These are phyloP conservation scores for Ilex aquifolium DNA, from an alignment of 257 asterid genomes.

Conservation along the genomic window DNA sequence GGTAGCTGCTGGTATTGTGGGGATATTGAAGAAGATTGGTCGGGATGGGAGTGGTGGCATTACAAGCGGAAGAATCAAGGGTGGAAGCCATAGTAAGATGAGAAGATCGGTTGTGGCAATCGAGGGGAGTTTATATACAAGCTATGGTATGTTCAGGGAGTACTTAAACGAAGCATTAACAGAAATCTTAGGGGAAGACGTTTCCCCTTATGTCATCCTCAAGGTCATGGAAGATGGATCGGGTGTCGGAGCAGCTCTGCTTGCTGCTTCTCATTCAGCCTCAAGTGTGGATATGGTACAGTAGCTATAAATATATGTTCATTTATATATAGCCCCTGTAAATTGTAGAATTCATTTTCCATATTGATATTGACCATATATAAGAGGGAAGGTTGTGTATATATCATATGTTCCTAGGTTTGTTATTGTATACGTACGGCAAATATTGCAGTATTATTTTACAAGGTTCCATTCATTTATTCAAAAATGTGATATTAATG, in stretches of 20 bases:
- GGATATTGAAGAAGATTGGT: slow-evolving; percentile 83
- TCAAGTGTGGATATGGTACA: slow-evolving; percentile 28
- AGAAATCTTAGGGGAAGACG: slow-evolving; percentile 62
- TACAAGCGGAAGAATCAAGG: slow-evolving; percentile 33
- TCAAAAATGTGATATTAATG: no score
- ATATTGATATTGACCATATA: neutral
- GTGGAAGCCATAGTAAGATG: slow-evolving; percentile 28
- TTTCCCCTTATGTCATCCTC: slow-evolving; percentile 51
- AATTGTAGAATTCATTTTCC: slow-evolving; percentile 29
- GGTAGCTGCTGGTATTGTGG: slow-evolving; percentile 93
- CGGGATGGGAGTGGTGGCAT: slow-evolving; percentile 66
- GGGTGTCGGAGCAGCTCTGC: slow-evolving; percentile 81
- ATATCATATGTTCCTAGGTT: neutral
- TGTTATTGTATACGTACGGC: neutral
- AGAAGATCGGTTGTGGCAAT: slow-evolving; percentile 74
- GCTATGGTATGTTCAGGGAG: slow-evolving; percentile 61
- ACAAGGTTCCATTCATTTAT: no score
- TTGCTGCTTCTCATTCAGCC: slow-evolving; percentile 71
- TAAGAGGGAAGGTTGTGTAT: neutral
- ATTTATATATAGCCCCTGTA: slow-evolving; percentile 37
- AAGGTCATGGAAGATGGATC: slow-evolving; percentile 69
- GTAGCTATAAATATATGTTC: slow-evolving; percentile 32
- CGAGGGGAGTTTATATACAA: slow-evolving; percentile 69
- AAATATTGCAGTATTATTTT: no score
- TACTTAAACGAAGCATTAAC: slow-evolving; percentile 67